These are phyloP conservation scores for Fusarium avenaceum DNA, from an alignment of 2,329 filamentous ascomycete species.

Conservation along the genomic window DNA sequence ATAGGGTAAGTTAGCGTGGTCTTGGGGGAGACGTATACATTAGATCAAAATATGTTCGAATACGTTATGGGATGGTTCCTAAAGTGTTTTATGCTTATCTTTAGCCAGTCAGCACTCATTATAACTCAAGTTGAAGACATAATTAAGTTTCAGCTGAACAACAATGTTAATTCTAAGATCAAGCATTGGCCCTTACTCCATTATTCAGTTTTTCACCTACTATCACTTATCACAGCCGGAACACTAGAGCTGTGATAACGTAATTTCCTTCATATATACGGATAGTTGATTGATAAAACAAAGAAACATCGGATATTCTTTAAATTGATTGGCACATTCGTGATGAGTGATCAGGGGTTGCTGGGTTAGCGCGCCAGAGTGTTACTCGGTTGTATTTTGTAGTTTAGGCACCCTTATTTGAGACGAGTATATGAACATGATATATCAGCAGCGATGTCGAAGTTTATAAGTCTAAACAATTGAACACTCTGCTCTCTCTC, in stretches of 20 bases:
- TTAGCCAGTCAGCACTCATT: too few species aligned
- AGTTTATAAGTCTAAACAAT: neutral
- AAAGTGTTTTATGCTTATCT: neutral
- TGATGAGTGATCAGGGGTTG: slow-evolving; percentile 16
- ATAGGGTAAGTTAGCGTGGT: neutral
- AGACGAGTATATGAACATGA: slow-evolving; percentile 13
- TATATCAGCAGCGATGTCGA: neutral
- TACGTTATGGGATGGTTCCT: neutral
- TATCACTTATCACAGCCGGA: neutral
- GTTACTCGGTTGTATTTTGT: neutral
- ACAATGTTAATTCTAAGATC: too few species aligned
- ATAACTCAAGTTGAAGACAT: too few species aligned
- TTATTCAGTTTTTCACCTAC: too few species aligned
- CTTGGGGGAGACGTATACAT: neutral
- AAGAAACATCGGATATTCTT: neutral
- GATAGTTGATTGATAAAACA: too few species aligned
- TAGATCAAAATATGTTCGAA: neutral
- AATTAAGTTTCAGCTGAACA: too few species aligned
- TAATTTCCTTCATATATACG: slow-evolving; percentile 8
- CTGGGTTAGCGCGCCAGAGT: slow-evolving; percentile 35
- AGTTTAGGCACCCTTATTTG: slow-evolving; percentile 39
- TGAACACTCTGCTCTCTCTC: neutral
- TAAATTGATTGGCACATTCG: neutral
- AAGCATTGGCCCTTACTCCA: too few species aligned
- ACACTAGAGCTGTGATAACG: neutral